Percentiles rank a stretch among this genome's conserved stretches.
These are phyloP conservation scores for Rhizomucor pusillus DNA, from an alignment of 371 early-diverging fungal species.

Conservation along the genomic window DNA sequence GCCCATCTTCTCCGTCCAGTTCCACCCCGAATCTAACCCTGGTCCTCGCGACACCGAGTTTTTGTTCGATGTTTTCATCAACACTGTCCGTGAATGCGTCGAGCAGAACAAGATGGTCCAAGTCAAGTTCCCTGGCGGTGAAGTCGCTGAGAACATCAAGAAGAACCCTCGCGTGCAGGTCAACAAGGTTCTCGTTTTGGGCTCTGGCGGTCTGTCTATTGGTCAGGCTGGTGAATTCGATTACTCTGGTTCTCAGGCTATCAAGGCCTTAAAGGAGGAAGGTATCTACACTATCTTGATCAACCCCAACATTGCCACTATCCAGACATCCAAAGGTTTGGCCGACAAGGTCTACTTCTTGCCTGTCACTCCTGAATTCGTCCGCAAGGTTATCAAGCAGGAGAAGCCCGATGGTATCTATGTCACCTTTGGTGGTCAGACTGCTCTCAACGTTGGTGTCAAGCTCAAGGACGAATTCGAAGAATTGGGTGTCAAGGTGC, in stretches of 20 bases:
- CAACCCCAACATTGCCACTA: slow-evolving; percentile 97
- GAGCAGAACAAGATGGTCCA: slow-evolving; percentile 71
- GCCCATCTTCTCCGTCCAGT: slow-evolving; percentile 96
- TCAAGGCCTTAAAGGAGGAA: slow-evolving; percentile 93
- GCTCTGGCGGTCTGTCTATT: slow-evolving; percentile 91
- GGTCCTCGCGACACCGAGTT: slow-evolving; percentile 97
- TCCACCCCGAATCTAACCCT: slow-evolving; percentile 97
- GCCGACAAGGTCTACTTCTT: slow-evolving; percentile 94
- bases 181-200: slow-evolving; percentile 88
- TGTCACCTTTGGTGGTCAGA: slow-evolving; percentile 94
- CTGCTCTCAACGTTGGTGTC: slow-evolving; percentile 91
- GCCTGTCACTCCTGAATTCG: slow-evolving; percentile 91
- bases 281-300: slow-evolving; percentile 86
- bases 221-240: slow-evolving; percentile 99
- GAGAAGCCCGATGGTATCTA: slow-evolving; percentile 95
- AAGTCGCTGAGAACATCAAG: slow-evolving; percentile 45
- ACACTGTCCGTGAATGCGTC: slow-evolving; percentile 68
- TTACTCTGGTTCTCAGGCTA: slow-evolving; percentile 94
- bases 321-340: slow-evolving; percentile 91
- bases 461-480: slow-evolving; percentile 81
- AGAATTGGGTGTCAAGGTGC: slow-evolving; percentile 77
- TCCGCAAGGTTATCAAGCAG: slow-evolving; percentile 82
- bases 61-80: slow-evolving; percentile 91
- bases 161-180: slow-evolving; percentile 62
- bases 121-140: slow-evolving; percentile 69